Evolutionary conservation across 1,139 yeast genomes (phyloP).

Genomic region (Petasospora fabianii): DNA sequence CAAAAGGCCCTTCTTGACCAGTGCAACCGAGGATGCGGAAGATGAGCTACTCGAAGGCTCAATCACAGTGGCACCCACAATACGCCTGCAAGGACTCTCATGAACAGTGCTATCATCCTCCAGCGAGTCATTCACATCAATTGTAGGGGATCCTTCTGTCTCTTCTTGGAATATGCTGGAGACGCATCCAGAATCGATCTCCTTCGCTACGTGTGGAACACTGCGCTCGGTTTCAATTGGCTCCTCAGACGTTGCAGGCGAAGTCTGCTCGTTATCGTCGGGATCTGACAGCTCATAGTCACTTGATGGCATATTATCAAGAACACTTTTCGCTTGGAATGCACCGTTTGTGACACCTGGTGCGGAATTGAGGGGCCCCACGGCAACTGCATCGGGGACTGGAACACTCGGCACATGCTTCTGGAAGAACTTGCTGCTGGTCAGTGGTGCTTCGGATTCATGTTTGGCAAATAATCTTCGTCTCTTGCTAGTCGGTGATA

Average conservation of each 20-base stretch:
- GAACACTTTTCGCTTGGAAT: neutral
- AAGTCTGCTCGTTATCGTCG: constrained; percentile 32
- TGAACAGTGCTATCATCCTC: constrained; percentile 6
- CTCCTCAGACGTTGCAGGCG: neutral
- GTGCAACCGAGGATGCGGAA: neutral
- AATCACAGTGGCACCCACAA: constrained; percentile 8
- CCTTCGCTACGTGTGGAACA: too few relatives aligned
- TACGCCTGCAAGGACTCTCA: constrained; percentile 6
- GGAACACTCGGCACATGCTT: too few relatives aligned
- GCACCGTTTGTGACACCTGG: too few relatives aligned
- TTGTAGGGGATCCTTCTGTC: too few relatives aligned
- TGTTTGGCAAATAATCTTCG: constrained; percentile 13
- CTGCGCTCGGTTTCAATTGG: too few relatives aligned
- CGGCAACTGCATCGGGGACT: too few relatives aligned
- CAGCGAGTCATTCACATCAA: constrained; percentile 2
- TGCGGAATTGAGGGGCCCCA: too few relatives aligned
- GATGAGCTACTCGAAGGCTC: neutral
- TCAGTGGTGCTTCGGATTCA: constrained; percentile 7
- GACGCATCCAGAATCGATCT: too few relatives aligned
- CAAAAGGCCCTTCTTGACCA: constrained; percentile 12
- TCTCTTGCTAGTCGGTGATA: constrained; percentile 26
- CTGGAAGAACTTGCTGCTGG: constrained; percentile 17
- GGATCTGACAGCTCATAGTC: constrained; percentile 28
- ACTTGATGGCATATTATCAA: constrained; percentile 19
- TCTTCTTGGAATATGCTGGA: too few relatives aligned